Evolutionary conservation across 768 basidiomycete genomes (phyloP).

Genomic region (Leccinum imitatum): DNA sequence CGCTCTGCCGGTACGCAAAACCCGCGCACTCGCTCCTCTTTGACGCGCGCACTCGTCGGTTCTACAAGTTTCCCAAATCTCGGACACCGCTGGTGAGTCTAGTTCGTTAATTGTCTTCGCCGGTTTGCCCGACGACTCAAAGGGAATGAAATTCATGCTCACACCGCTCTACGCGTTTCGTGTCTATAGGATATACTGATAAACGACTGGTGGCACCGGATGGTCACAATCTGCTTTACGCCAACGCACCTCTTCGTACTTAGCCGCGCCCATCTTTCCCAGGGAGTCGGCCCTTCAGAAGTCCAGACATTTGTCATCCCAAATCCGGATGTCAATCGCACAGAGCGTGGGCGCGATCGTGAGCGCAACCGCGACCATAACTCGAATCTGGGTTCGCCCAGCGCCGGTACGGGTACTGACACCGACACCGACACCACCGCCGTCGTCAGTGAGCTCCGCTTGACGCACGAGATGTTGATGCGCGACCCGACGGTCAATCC

Average conservation of each 20-base stretch:
- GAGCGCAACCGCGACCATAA: too few species aligned
- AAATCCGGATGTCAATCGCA: too few species aligned
- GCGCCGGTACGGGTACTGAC: background rate
- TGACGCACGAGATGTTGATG: slow-evolving; percentile 17
- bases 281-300: slow-evolving; percentile 9
- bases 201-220: slow-evolving; percentile 14
- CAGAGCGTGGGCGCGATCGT: too few species aligned
- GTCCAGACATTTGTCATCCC: slow-evolving; percentile 23
- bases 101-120: too few species aligned
- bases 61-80: slow-evolving; percentile 17
- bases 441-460: slow-evolving; percentile 16
- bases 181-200: slow-evolving; percentile 14
- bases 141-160: too few species aligned
- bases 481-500: background rate
- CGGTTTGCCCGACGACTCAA: too few species aligned
- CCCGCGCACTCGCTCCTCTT: slow-evolving; percentile 18
- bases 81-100: slow-evolving; percentile 12
- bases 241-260: slow-evolving; percentile 16
- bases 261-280: slow-evolving; percentile 9
- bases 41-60: slow-evolving; percentile 11
- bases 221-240: slow-evolving; percentile 13
- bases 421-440: too few species aligned
- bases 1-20: slow-evolving; percentile 6
- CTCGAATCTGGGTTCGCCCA: background rate
- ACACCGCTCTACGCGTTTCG: too few species aligned